Evolutionary conservation across 148 eudicot genomes (phyloP).

Genomic region (Hydrangea macrophylla): DNA sequence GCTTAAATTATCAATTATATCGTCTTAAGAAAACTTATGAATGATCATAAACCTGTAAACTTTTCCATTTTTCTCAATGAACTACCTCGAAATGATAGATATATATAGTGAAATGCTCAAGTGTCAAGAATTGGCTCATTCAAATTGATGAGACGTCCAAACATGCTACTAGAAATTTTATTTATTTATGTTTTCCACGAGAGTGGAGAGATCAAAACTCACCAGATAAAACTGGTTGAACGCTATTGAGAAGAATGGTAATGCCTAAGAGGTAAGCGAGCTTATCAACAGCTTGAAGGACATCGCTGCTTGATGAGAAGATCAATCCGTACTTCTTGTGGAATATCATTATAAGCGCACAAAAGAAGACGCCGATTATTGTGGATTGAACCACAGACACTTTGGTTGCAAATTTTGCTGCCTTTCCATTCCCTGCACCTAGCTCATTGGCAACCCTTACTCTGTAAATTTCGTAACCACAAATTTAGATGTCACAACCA

Average conservation of each 20-base stretch:
- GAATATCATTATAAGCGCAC: conserved; percentile 30
- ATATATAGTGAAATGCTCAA: too few relatives aligned
- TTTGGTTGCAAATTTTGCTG: conserved; percentile 42
- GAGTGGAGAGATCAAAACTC: neutral
- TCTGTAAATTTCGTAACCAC: conserved; percentile 14
- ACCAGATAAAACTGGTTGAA: conserved; percentile 50
- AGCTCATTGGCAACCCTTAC: conserved; percentile 48
- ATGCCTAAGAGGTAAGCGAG: conserved; percentile 40
- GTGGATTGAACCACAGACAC: conserved; percentile 39
- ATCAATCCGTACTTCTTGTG: conserved; percentile 25
- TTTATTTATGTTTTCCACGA: too few relatives aligned
- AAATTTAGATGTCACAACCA: neutral
- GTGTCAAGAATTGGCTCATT: too few relatives aligned
- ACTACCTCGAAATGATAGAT: too few relatives aligned
- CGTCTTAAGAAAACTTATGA: too few relatives aligned
- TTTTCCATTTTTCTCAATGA: too few relatives aligned
- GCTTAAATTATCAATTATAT: too few relatives aligned
- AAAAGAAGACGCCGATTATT: conserved; percentile 37
- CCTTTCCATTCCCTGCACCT: conserved; percentile 47
- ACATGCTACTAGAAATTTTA: too few relatives aligned
- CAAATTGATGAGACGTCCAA: too few relatives aligned
- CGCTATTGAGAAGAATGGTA: conserved; percentile 44
- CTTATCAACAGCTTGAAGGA: conserved; percentile 29
- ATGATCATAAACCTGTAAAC: too few relatives aligned
- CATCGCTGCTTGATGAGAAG: conserved; percentile 30